A percentile compares a stretch with the other conserved stretches of the same genome.
phyloP scores from a whole-genome alignment of 2,329 filamentous ascomycete species.

The Colletotrichum cordylinicola region DNA sequence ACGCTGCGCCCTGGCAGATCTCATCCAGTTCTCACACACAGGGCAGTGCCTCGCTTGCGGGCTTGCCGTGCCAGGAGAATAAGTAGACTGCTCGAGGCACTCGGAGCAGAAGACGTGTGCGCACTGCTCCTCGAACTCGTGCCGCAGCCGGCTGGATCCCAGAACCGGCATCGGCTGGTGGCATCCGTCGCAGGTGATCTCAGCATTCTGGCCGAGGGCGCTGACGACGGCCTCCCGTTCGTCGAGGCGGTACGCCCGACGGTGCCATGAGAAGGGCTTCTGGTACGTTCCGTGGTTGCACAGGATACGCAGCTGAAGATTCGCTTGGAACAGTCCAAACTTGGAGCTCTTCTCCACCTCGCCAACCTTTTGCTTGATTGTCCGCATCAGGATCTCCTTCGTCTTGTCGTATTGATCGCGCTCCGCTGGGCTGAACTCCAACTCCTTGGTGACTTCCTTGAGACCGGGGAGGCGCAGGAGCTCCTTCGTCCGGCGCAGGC shows the following conservation, averaged over 20 bases:
- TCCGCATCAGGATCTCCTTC: slow-evolving; percentile 39
- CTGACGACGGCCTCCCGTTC: slow-evolving; percentile 32
- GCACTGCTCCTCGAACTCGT: slow-evolving; percentile 30
- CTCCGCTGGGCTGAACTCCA: slow-evolving; percentile 35
- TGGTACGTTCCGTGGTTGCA: slow-evolving; percentile 58
- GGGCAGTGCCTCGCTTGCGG: slow-evolving; percentile 25
- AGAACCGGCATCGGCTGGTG: slow-evolving; percentile 38
- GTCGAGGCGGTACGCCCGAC: slow-evolving; percentile 30
- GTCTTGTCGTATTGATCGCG: slow-evolving; percentile 42
- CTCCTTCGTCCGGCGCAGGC: slow-evolving; percentile 47
- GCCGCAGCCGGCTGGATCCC: slow-evolving; percentile 22
- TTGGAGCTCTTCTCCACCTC: slow-evolving; percentile 37
- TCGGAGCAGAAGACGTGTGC: slow-evolving; percentile 35
- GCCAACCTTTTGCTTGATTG: slow-evolving; percentile 41
- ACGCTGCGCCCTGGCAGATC: not conserved
- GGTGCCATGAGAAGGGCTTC: slow-evolving; percentile 47
- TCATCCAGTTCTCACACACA: slow-evolving; percentile 24
- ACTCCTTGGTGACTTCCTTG: slow-evolving; percentile 23
- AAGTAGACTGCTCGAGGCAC: slow-evolving; percentile 28
- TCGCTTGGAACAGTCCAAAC: slow-evolving; percentile 50
- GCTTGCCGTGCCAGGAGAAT: not conserved
- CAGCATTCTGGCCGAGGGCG: slow-evolving; percentile 26
- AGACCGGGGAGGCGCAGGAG: slow-evolving; percentile 40
- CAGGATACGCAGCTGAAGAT: slow-evolving; percentile 51
- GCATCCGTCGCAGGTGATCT: slow-evolving; percentile 33